Base-by-base conservation (phyloP, 176 grass and related monocot genomes). In the Alopecurus myosuroides region DNA sequence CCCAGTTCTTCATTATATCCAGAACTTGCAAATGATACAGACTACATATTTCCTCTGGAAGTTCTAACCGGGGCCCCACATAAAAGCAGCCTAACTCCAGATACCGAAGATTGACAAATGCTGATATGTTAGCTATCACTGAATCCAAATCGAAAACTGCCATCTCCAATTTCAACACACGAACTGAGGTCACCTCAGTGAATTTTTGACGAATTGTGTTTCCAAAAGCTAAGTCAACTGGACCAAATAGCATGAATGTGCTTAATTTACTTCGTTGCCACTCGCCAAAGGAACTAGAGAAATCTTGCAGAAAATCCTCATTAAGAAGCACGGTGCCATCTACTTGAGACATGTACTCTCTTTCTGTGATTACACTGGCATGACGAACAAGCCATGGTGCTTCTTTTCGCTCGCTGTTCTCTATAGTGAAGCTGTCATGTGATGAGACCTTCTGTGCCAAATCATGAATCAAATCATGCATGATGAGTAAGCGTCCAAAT, bases 41-140 rank as follows among this genome's bases (percentile, higher is more conserved):
- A 11, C 12, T 57, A 26, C 85, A 81, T 31, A 78, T 37, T 18
- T 5, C 46, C 50, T 79, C 46, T 33, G 77, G 56, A 0, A 81
- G 6, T 4, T 44, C 12, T 53, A 62, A 17, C 8, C 26, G 63
- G 11, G 7, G 7, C 28, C 33, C 31, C 33, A 1, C 9, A 19
- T 83, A 74, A 2, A 73, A 62, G 57, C 9, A 22, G 19, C 9
- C 4, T 0, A 87, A 34, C 70, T 55, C 41, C 1, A 87, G 57
- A 71, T 87, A 81, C 2, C 55, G 69, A 52, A 81, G 85, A 42
- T 87, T 79, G 9, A 74, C 50, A 74, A 87, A 81, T n/a, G 29
- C 28, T 50, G 67, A 49, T 10, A 87, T 75, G 22, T 23, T 74
- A 0, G 6, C 0, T 62, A 83, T 46, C 8, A 83, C 6, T 0